These are phyloP conservation scores for Chaetomiaceae sp. DNA, from an alignment of 2,329 filamentous ascomycete genomes.

Conservation along the genomic window DNA sequence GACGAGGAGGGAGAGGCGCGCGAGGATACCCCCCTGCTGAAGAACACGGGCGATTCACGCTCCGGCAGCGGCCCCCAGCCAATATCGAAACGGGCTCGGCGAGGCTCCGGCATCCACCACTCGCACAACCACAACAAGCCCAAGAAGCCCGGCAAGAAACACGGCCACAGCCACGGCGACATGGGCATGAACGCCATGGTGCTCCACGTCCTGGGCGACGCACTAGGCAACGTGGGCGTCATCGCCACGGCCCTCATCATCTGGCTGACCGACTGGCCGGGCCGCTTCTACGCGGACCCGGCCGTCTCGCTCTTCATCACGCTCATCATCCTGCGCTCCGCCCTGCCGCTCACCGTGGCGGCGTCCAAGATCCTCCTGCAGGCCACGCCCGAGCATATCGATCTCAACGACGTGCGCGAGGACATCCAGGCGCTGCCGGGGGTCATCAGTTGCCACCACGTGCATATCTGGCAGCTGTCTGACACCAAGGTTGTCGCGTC, in stretches of 20 bases:
- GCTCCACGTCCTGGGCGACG: conserved; percentile 74
- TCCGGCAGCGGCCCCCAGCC: conserved; percentile 21
- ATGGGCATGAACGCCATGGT: conserved; percentile 93
- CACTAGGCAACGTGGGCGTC: conserved; percentile 80
- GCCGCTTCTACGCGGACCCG: conserved; percentile 85
- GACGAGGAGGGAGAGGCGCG: conserved; percentile 39
- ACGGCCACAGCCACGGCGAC: conserved; percentile 76
- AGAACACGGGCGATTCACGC: conserved; percentile 27
- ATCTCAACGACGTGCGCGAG: conserved; percentile 83
- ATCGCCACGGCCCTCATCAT: conserved; percentile 81
- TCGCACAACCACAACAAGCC: conserved; percentile 79
- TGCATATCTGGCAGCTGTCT: conserved; percentile 96
- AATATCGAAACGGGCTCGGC: conserved; percentile 32
- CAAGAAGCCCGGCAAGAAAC: conserved; percentile 56
- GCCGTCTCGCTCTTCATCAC: conserved; percentile 93
- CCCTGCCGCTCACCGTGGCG: conserved; percentile 72
- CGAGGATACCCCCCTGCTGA: conserved; percentile 47
- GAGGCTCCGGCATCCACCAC: conserved; percentile 57
- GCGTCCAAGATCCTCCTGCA: conserved; percentile 88
- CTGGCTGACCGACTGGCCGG: conserved; percentile 79
- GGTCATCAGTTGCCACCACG: conserved; percentile 86
- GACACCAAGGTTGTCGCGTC: conserved; percentile 92
- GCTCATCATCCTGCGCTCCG: conserved; percentile 67
- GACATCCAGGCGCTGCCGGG: conserved; percentile 84
- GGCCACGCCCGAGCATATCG: conserved; percentile 84